Base-by-base conservation (phyloP, 2,329 filamentous ascomycete genomes). In the Penicillium sp. region DNA sequence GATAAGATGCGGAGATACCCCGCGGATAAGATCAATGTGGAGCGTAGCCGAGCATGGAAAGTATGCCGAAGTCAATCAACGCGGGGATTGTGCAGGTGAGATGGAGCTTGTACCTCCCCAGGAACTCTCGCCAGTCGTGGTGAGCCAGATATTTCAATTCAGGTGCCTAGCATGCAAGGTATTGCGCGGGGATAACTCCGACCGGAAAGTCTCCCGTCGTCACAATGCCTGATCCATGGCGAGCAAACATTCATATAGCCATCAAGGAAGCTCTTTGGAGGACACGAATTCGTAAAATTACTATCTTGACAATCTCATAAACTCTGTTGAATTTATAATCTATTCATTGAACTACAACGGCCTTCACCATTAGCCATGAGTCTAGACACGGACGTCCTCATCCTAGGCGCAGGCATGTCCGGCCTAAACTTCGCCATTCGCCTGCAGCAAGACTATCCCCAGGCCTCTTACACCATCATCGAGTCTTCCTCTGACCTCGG, bases 381-480 rank as follows among this genome's bases (percentile, higher is more conserved):
- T 18, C 45, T 58, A 50, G 56, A 58, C 51, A 55, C 71, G 2
- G 76, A 80, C 61, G 72, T 79, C 55, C 69, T 80, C 26, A 78
- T 80, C 46, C 78, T 80, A 40, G 78, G 78, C n/a, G 78, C 76
- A n/a, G 77, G 77, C 59, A 73, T 75, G 67, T 75, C 72, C 30
- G 77, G 77, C 30, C 60, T 79, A 16, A 76, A 73, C n/a, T 68
- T 79, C 52, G 77, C 77, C 12, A 69, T 79, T 20, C 76, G 78
- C 57, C 70, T 79, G 7, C 67, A 74, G 38, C 68, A 76, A 30
- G 64, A 73, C 47, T 73, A 71, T 55, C 68, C 71, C 3, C 64
- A 71, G 11, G 62, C 62, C 1, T 71, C 69, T 46, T 78, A 76
- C 59, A 71, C 76, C 54, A 69, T 79, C n/a, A 62, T 77, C 50